Base-by-base conservation (phyloP, 1,284 basidiomycete species). In the Polyporus tsugae region DNA sequence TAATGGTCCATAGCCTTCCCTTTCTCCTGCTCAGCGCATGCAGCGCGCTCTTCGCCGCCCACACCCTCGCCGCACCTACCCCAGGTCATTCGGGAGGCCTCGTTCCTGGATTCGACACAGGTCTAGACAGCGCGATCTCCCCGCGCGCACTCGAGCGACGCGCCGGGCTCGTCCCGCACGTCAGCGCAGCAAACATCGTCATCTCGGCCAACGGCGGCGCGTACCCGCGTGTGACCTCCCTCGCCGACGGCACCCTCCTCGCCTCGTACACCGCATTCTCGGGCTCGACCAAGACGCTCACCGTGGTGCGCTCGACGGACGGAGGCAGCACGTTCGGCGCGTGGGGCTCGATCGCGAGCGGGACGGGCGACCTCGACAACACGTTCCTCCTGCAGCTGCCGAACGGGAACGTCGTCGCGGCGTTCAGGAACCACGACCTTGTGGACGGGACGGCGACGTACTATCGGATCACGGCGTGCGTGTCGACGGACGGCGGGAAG, bases 81-180 rank as follows among this genome's bases (percentile, higher is more conserved):
- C 38, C 44, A 55, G 6, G 33, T 36, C 11, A 25, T 5, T 25
- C 46, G 10, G 22, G 46, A 9, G 22, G 46, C 22, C n/a, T 25
- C 46, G 46, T 49, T 10, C 25, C 25, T 22, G 46, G 25, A 9
- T 2, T 25, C 22, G 7, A 49, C 46, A 1, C 22, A 5, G 22
- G 10, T 22, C 22, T 25, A 25, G 22, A 49, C 46, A 49, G 19
- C 46, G 22, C 46, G 5, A 22, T 41, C 13, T 19, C 39, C 19
- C 33, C 19, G 74, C 88, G 65, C 70, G 90, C 91, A 49, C 87
- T 82, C 74, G 87, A 92, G 67, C 80, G 87, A 75, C 90, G 87
- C 58, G 87, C 89, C 4, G 94, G 80, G 11, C 97, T 86, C 76
- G 93, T 84, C 72, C 91, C 85, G 70, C 92, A 95, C 6, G 71